Percentiles rank a stretch among this genome's conserved stretches.
These are phyloP conservation scores for Lipomyces japonicus DNA, from an alignment of 805 yeast genomes.

Conservation along the genomic window DNA sequence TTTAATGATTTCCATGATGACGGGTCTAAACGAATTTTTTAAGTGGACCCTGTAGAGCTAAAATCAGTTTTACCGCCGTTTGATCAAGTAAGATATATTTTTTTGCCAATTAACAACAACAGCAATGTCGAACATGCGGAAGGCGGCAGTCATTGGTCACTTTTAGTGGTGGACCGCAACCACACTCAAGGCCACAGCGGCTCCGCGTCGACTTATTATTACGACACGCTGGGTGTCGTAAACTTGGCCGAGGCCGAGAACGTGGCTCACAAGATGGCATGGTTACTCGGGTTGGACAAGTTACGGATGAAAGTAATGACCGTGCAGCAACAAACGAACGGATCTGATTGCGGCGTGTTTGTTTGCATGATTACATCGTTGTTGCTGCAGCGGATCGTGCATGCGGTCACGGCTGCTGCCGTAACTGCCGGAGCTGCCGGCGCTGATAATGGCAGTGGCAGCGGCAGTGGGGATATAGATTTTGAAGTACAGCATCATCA, in stretches of 20 bases:
- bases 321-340: conserved; percentile 28
- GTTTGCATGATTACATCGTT: conserved; percentile 29
- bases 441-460: no score
- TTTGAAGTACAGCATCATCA: not conserved
- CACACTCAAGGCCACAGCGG: conserved; percentile 49
- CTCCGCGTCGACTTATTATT: conserved; percentile 43
- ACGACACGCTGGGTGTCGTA: conserved; percentile 55
- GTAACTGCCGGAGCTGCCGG: not conserved
- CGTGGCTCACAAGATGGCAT: conserved; percentile 37
- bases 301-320: conserved; percentile 8
- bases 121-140: conserved; percentile 56
- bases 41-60: conserved; percentile 40
- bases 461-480: no score
- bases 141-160: conserved; percentile 76
- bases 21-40: not conserved
- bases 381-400: conserved; percentile 17
- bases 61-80: conserved; percentile 48
- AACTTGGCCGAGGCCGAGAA: conserved; percentile 41
- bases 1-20: not conserved
- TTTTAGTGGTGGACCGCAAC: conserved; percentile 50
- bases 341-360: conserved; percentile 31
- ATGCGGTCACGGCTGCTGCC: not conserved
- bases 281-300: conserved; percentile 14
- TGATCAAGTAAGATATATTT: conserved; percentile 48
- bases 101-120: conserved; percentile 66